Evolutionary conservation across 1,139 yeast genomes (phyloP).

Genomic region (Yamadazyma atlantica): DNA sequence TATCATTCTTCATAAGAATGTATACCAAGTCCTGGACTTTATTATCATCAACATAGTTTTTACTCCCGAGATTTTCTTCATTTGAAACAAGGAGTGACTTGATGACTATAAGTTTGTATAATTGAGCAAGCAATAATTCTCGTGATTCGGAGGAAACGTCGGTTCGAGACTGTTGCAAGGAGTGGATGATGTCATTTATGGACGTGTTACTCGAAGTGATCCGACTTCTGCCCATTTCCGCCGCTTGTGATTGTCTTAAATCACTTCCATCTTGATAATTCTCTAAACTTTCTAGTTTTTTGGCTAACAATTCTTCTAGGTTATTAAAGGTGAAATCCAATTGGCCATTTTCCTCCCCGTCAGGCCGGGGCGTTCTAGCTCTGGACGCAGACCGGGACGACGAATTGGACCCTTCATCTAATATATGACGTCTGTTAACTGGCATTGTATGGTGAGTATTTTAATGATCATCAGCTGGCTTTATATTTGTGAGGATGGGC

Average conservation of each 20-base stretch:
- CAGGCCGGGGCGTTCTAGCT: slow-evolving; percentile 45
- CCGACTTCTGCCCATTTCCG: slow-evolving; percentile 33
- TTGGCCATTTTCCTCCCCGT: slow-evolving; percentile 45
- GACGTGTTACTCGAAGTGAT: slow-evolving; percentile 40
- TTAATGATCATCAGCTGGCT: not conserved
- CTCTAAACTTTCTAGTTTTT: slow-evolving; percentile 37
- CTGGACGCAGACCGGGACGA: slow-evolving; percentile 39
- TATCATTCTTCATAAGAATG: slow-evolving; percentile 32
- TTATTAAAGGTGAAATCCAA: slow-evolving; percentile 40
- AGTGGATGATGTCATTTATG: slow-evolving; percentile 39
- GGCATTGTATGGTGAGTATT: slow-evolving; percentile 10
- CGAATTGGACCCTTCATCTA: slow-evolving; percentile 23
- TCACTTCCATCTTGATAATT: slow-evolving; percentile 20
- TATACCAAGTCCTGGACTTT: slow-evolving; percentile 34
- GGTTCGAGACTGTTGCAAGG: slow-evolving; percentile 40
- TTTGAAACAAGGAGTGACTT: slow-evolving; percentile 41
- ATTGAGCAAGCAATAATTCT: slow-evolving; percentile 51
- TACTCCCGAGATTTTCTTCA: slow-evolving; percentile 35
- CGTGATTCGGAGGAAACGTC: slow-evolving; percentile 51
- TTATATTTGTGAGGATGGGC: too few species aligned
- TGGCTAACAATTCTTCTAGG: slow-evolving; percentile 41
- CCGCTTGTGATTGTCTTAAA: slow-evolving; percentile 33
- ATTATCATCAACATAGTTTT: slow-evolving; percentile 36
- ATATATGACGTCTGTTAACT: slow-evolving; percentile 10
- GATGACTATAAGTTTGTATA: slow-evolving; percentile 46